These are phyloP conservation scores for Cucurbita moschata DNA, from an alignment of 306 rosid species.

Conservation along the genomic window DNA sequence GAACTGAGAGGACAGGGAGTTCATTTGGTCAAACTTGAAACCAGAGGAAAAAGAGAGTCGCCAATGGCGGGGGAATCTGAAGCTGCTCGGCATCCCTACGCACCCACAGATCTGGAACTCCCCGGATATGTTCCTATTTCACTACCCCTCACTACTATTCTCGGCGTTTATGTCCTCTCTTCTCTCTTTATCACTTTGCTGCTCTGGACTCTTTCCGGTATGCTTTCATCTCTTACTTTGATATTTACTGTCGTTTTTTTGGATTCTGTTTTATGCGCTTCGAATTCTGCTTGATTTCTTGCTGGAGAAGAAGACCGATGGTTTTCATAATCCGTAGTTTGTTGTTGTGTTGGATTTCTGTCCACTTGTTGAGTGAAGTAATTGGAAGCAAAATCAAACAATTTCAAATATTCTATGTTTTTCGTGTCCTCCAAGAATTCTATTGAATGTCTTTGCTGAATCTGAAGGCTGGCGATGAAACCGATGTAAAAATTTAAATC, in stretches of 20 bases:
- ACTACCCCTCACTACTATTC: constrained; percentile 42
- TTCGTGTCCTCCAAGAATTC: neutral
- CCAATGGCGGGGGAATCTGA: constrained; percentile 1
- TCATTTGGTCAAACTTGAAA: neutral
- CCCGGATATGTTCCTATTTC: constrained; percentile 42
- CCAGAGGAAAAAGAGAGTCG: neutral
- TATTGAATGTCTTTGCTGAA: neutral
- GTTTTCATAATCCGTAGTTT: neutral
- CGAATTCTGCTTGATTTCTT: neutral
- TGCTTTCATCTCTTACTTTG: neutral
- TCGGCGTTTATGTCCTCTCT: constrained; percentile 21
- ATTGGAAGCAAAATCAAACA: neutral
- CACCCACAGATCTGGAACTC: constrained; percentile 42
- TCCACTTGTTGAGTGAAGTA: neutral
- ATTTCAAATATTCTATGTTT: neutral
- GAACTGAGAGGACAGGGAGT: neutral
- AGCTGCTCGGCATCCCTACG: constrained; percentile 38
- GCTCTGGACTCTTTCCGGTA: constrained; percentile 61
- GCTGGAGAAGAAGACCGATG: neutral
- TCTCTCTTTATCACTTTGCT: constrained; percentile 28
- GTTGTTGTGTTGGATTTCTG: neutral
- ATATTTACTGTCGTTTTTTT: neutral
- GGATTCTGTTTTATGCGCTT: neutral
- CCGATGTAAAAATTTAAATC: neutral
- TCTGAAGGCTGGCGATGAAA: neutral